Evolutionary conservation across 345 rosid species (phyloP).

Genomic region (Firmiana major): DNA sequence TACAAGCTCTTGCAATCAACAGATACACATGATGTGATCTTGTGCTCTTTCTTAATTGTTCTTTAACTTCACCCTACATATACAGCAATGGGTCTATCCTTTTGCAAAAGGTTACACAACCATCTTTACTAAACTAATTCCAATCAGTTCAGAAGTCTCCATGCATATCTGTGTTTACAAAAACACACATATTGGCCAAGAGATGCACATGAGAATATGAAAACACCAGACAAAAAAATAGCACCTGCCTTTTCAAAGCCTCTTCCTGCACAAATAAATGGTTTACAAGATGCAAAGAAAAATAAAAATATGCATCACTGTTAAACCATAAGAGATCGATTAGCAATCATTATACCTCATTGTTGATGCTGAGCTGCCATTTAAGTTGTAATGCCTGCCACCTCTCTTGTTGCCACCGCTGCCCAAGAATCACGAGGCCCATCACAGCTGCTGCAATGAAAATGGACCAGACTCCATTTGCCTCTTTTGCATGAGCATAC

Average conservation of each 20-base stretch:
- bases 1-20: not conserved
- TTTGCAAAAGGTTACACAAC: not conserved
- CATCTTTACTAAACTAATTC: not conserved
- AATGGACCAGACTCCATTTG: conserved; percentile 86
- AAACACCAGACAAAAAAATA: not conserved
- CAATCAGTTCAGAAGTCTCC: not conserved
- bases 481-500: conserved; percentile 73
- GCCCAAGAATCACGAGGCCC: conserved; percentile 92
- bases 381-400: conserved; percentile 83
- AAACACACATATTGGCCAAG: not conserved
- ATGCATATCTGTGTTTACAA: not conserved
- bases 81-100: not conserved
- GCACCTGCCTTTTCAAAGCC: not conserved
- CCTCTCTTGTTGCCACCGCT: conserved; percentile 94
- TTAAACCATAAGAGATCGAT: not conserved
- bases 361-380: conserved; percentile 62
- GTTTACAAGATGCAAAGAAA: conserved; percentile 1
- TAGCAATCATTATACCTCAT: conserved; percentile 48
- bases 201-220: not conserved
- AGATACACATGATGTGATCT: not conserved
- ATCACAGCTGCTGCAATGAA: conserved; percentile 89
- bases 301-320: not conserved
- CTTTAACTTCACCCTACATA: not conserved
- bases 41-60: not conserved
- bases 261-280: not conserved